phyloP scores from a whole-genome alignment of 1,139 yeast species.

The Yamadazyma diddensiae region DNA sequence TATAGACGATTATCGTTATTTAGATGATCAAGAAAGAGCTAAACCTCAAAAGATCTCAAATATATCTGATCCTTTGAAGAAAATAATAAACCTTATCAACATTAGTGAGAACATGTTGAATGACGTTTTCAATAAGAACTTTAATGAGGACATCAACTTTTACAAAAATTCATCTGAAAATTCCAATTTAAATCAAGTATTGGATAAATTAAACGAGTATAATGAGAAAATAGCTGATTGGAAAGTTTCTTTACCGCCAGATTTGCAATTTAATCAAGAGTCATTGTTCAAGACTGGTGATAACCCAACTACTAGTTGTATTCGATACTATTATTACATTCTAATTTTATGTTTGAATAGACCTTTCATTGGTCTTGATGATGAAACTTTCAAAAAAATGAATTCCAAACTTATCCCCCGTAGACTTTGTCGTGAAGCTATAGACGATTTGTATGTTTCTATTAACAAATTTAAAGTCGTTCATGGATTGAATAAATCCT shows the following conservation, averaged over 20 bases:
- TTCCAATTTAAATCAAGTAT: conserved; percentile 26
- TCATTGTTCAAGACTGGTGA: conserved; percentile 44
- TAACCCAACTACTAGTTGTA: conserved; percentile 48
- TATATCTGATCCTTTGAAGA: conserved; percentile 47
- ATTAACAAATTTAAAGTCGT: conserved; percentile 32
- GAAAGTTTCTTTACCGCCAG: conserved; percentile 47
- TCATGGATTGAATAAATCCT: conserved; percentile 43
- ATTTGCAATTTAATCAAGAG: conserved; percentile 48
- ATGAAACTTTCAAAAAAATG: conserved; percentile 10
- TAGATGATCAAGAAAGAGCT: conserved; percentile 20
- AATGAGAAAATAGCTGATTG: conserved; percentile 51
- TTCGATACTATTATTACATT: conserved; percentile 58
- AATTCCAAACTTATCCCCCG: conserved; percentile 25
- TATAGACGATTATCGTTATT: conserved; percentile 48
- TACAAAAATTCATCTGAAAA: conserved; percentile 17
- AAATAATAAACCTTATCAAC: conserved; percentile 47
- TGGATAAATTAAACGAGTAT: conserved; percentile 33
- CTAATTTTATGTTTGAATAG: conserved; percentile 55
- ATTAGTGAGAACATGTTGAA: conserved; percentile 54
- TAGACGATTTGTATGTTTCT: conserved; percentile 41
- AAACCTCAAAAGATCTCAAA: conserved; percentile 27
- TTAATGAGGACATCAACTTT: conserved; percentile 20
- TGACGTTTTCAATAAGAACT: conserved; percentile 44
- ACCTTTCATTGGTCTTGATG: conserved; percentile 43
- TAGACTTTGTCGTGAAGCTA: conserved; percentile 37